Percentiles rank a stretch among this genome's conserved stretches.
Conservation (phyloP, 495 filamentous ascomycete genomes). For the Penicillium coprophilum region DNA sequence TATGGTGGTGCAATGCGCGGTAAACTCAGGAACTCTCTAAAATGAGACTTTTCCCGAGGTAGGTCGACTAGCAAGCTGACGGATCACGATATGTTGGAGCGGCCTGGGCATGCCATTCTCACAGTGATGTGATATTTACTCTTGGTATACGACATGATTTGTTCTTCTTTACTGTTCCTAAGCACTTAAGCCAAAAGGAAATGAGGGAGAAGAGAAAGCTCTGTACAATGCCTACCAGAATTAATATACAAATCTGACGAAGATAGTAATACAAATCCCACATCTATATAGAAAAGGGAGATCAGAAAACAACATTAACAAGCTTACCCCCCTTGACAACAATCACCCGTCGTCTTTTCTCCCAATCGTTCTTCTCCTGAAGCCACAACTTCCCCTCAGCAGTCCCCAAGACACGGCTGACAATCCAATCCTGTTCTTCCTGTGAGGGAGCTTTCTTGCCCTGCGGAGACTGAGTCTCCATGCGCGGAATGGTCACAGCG, state of each 20-base stretch:
- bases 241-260: conserved; percentile 8
- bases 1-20: too few relatives aligned
- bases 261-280: conserved; percentile 5
- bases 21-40: too few relatives aligned
- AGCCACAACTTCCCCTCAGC: conserved; percentile 49
- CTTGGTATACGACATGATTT: not conserved
- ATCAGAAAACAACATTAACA: conserved; percentile 51
- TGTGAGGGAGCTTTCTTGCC: conserved; percentile 16
- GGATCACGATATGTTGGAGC: too few relatives aligned
- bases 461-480: conserved; percentile 20
- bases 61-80: too few relatives aligned
- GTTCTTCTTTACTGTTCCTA: not conserved
- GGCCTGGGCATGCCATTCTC: too few relatives aligned
- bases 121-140: too few relatives aligned
- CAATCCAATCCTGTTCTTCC: conserved; percentile 56
- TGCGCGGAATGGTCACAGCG: conserved; percentile 55
- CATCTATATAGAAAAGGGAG: not conserved
- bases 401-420: conserved; percentile 49
- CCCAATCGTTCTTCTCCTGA: conserved; percentile 48
- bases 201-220: not conserved
- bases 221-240: not conserved
- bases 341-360: conserved; percentile 44
- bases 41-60: too few relatives aligned
- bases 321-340: conserved; percentile 50
- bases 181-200: not conserved